A percentile compares a stretch with the other conserved stretches of the same genome.
Conservation (phyloP, 371 early-diverging fungal genomes). For the Rhizopus sp. region DNA sequence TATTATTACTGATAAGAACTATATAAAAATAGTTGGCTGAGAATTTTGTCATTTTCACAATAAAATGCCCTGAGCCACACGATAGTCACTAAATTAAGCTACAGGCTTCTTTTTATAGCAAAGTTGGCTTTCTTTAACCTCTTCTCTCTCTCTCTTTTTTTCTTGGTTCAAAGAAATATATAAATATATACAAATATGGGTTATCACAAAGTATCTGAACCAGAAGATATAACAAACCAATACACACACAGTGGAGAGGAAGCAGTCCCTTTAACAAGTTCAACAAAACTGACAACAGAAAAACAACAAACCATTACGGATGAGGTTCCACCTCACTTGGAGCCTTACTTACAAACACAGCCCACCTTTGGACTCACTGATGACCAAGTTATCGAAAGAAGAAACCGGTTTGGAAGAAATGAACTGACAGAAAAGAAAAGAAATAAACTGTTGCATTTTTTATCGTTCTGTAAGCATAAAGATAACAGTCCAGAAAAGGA, state of each 20-base stretch:
- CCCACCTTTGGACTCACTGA: conserved; percentile 63
- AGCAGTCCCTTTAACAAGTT: conserved; percentile 25
- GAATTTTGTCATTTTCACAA: no score
- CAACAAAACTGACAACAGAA: conserved; percentile 3
- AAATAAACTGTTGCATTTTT: conserved; percentile 83
- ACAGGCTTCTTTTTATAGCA: no score
- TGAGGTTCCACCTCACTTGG: conserved; percentile 69
- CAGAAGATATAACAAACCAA: conserved; percentile 20
- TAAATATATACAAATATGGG: conserved; percentile 11
- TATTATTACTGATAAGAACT: no score
- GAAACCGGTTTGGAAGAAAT: conserved; percentile 65
- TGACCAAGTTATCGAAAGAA: conserved; percentile 59
- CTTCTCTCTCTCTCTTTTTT: not conserved
- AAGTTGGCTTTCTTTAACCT: no score
- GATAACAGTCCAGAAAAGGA: not conserved
- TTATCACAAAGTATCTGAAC: conserved; percentile 18
- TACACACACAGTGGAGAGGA: conserved; percentile 21
- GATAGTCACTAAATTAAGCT: no score
- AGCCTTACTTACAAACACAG: conserved; percentile 69
- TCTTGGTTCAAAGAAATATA: not conserved
- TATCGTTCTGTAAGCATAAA: conserved; percentile 65
- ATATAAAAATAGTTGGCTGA: no score
- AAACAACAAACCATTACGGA: conserved; percentile 34
- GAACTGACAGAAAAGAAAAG: conserved; percentile 79
- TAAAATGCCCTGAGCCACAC: no score